phyloP scores from a whole-genome alignment of 78 protist genomes.

The Monosiga brevicollis region DNA sequence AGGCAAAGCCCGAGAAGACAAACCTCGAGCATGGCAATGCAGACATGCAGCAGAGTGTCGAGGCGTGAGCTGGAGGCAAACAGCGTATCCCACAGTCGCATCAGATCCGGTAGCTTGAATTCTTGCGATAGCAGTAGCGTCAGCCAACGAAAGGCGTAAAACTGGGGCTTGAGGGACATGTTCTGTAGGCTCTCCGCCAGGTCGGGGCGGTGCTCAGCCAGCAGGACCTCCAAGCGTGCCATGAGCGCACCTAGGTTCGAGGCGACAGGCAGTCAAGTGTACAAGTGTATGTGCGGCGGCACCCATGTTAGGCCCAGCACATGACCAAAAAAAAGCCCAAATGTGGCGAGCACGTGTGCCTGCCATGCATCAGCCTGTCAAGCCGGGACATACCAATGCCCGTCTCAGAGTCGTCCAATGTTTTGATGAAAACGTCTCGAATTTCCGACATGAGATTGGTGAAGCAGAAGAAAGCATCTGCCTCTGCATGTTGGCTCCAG shows the following conservation, averaged over 20 bases:
- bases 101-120: slow-evolving; percentile 39
- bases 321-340: background rate
- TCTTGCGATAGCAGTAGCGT: slow-evolving; percentile 41
- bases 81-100: slow-evolving; percentile 39
- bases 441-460: slow-evolving; percentile 53
- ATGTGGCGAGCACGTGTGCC: background rate
- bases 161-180: slow-evolving; percentile 20
- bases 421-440: slow-evolving; percentile 42
- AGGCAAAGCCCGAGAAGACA: background rate
- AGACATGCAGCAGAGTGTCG: slow-evolving; percentile 4
- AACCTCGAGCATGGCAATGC: slow-evolving; percentile 18
- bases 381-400: background rate
- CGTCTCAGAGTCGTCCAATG: background rate
- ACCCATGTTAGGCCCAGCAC: background rate
- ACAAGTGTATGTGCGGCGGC: background rate
- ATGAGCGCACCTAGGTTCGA: too few species aligned
- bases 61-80: background rate
- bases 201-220: background rate
- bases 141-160: slow-evolving; percentile 44
- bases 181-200: background rate
- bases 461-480: slow-evolving; percentile 78
- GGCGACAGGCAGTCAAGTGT: too few species aligned
- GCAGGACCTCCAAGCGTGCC: background rate
- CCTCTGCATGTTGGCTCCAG: slow-evolving; percentile 47
- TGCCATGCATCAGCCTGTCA: background rate